These are phyloP conservation scores for Poteriospumella lacustris DNA, from an alignment of 108 stramenopile species.

Conservation along the genomic window DNA sequence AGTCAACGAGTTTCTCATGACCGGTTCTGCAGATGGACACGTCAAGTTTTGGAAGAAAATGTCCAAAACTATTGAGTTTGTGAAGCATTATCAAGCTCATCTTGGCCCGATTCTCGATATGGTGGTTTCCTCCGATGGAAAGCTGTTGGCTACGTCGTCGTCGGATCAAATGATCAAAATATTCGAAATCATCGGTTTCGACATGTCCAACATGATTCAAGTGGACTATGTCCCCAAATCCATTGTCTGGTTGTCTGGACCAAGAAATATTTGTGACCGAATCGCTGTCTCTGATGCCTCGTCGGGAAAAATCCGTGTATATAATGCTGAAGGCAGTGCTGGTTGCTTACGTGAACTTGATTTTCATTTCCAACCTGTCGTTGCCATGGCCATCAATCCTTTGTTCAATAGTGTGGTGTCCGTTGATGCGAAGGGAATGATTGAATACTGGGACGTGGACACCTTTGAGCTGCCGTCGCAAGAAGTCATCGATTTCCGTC, in stretches of 20 bases:
- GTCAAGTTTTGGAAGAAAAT: slow-evolving; percentile 97
- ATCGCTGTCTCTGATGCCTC: slow-evolving; percentile 42
- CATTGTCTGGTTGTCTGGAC: slow-evolving; percentile 39
- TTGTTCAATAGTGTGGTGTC: slow-evolving; percentile 62
- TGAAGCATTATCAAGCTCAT: slow-evolving; percentile 91
- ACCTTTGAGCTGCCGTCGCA: slow-evolving; percentile 32
- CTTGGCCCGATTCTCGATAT: slow-evolving; percentile 62
- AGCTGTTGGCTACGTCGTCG: slow-evolving; percentile 68
- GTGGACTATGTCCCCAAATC: slow-evolving; percentile 41
- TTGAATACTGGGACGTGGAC: slow-evolving; percentile 80
- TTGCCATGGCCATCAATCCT: slow-evolving; percentile 63
- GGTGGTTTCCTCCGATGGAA: slow-evolving; percentile 64
- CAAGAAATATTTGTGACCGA: slow-evolving; percentile 27
- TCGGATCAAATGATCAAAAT: slow-evolving; percentile 80
- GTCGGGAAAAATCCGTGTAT: slow-evolving; percentile 34
- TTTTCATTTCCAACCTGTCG: slow-evolving; percentile 74
- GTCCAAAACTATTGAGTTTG: slow-evolving; percentile 75
- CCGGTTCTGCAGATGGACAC: slow-evolving; percentile 77
- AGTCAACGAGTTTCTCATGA: slow-evolving; percentile 80
- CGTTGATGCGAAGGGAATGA: slow-evolving; percentile 73
- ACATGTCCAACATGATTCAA: slow-evolving; percentile 70
- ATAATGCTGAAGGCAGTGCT: slow-evolving; percentile 41
- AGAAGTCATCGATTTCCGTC: slow-evolving; percentile 54
- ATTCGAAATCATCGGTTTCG: slow-evolving; percentile 89
- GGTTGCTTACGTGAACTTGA: slow-evolving; percentile 57